phyloP scores from a whole-genome alignment of 2,329 filamentous ascomycete genomes.

The Penicillium sp. region DNA sequence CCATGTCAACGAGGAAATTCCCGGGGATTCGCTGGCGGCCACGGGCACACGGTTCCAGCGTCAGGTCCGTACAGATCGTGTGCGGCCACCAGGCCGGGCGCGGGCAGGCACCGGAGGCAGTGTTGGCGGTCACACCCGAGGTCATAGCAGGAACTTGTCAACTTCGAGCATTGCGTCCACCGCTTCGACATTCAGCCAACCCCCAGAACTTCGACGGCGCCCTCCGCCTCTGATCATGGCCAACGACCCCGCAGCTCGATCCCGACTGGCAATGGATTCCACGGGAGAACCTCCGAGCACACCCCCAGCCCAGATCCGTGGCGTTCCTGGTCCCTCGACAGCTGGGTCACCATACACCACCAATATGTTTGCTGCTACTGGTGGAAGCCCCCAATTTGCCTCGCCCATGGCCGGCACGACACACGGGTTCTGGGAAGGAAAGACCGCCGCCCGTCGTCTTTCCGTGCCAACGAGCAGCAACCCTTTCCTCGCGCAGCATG shows the following conservation, averaged over 20 bases:
- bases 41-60: conserved; percentile 89
- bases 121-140: conserved; percentile 66
- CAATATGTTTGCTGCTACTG: conserved; percentile 71
- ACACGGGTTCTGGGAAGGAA: conserved; percentile 70
- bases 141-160: conserved; percentile 81
- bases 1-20: conserved; percentile 96
- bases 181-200: conserved; percentile 64
- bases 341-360: conserved; percentile 79
- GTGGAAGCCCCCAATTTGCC: conserved; percentile 73
- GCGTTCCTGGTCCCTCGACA: conserved; percentile 65
- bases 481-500: conserved; percentile 68
- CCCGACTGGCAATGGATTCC: conserved; percentile 64
- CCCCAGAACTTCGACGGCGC: conserved; percentile 63
- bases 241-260: conserved; percentile 60
- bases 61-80: conserved; percentile 83
- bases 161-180: conserved; percentile 82
- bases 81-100: conserved; percentile 70
- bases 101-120: conserved; percentile 76
- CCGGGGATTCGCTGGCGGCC: conserved; percentile 85
- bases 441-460: conserved; percentile 69
- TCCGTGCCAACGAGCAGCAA: conserved; percentile 76
- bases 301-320: conserved; percentile 62
- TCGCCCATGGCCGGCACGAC: conserved; percentile 72
- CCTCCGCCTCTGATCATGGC: conserved; percentile 83
- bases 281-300: conserved; percentile 62